phyloP scores from a whole-genome alignment of 345 rosid genomes.

The Crucihimalaya himalaica region DNA sequence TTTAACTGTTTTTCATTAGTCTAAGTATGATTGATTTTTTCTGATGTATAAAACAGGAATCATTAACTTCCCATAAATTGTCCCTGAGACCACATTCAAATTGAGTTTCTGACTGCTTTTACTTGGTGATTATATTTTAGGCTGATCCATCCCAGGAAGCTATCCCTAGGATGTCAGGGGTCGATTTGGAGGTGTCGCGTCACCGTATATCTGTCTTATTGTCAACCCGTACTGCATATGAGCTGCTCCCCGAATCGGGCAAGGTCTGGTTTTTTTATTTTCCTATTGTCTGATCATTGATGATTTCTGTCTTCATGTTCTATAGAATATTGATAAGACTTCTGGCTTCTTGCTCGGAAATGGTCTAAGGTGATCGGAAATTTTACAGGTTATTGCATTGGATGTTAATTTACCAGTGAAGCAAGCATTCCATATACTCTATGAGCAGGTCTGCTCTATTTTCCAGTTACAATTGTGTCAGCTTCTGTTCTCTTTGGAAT shows the following conservation, averaged over 20 bases:
- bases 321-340: not conserved
- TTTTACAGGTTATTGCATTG: slow-evolving; percentile 78
- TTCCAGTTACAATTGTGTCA: slow-evolving; percentile 10
- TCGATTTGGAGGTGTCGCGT: slow-evolving; percentile 76
- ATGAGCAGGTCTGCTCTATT: slow-evolving; percentile 76
- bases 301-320: slow-evolving; percentile 22
- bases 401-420: slow-evolving; percentile 94
- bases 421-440: slow-evolving; percentile 95
- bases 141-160: slow-evolving; percentile 51
- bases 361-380: slow-evolving; percentile 8
- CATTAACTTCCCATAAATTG: slow-evolving; percentile 5
- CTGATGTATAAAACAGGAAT: slow-evolving; percentile 5
- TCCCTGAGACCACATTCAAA: slow-evolving; percentile 4
- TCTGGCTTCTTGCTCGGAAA: slow-evolving; percentile 13
- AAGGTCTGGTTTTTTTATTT: slow-evolving; percentile 72
- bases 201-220: slow-evolving; percentile 66
- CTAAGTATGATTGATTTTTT: slow-evolving; percentile 5
- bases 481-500: slow-evolving; percentile 21
- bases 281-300: slow-evolving; percentile 33
- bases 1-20: not conserved
- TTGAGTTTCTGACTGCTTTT: slow-evolving; percentile 34
- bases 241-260: slow-evolving; percentile 96
- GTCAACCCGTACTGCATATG: slow-evolving; percentile 79
- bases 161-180: slow-evolving; percentile 55
- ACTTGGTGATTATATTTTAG: slow-evolving; percentile 26